phyloP scores from a whole-genome alignment of 106 monocot species.

The Vanilla planifolia region DNA sequence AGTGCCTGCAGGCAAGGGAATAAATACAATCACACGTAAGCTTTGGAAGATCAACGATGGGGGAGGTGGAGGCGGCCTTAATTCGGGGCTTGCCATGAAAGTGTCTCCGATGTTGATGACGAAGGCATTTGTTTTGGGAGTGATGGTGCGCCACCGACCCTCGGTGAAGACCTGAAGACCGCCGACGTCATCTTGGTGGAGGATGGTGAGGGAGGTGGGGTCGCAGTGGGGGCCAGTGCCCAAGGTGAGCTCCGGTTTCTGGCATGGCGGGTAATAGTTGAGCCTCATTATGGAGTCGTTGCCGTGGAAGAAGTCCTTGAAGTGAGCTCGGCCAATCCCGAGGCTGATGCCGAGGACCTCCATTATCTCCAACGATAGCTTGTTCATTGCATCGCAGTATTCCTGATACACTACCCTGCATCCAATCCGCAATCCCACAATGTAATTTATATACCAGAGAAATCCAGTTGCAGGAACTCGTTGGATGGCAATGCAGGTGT shows the following conservation, averaged over 20 bases:
- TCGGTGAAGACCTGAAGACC: constrained; percentile 65
- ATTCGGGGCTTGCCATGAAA: constrained; percentile 50
- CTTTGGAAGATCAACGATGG: too few species aligned
- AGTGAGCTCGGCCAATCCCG: constrained; percentile 30
- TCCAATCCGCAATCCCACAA: not conserved
- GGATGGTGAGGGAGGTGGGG: constrained; percentile 80
- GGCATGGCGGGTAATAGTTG: constrained; percentile 87
- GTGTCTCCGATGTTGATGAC: constrained; percentile 90
- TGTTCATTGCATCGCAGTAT: constrained; percentile 75
- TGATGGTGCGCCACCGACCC: constrained; percentile 51
- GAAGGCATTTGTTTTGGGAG: constrained; percentile 45
- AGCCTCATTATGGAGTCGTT: constrained; percentile 87
- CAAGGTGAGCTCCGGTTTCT: constrained; percentile 52
- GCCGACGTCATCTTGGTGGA: constrained; percentile 75
- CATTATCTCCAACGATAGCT: constrained; percentile 64
- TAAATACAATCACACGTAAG: too few species aligned
- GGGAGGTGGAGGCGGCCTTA: not conserved
- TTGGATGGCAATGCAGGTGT: too few species aligned
- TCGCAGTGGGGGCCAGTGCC: constrained; percentile 91
- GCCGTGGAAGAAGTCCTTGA: constrained; percentile 45
- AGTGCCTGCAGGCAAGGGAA: constrained; percentile 22
- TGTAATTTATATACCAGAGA: constrained; percentile 1
- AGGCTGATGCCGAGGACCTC: constrained; percentile 69
- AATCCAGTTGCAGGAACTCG: not conserved
- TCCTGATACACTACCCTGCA: constrained; percentile 58